Evolutionary conservation across 2,329 filamentous ascomycete species (phyloP), one percentile per base, ranked within the genome.

Genomic region (Aspergillus fumigatus): DNA sequence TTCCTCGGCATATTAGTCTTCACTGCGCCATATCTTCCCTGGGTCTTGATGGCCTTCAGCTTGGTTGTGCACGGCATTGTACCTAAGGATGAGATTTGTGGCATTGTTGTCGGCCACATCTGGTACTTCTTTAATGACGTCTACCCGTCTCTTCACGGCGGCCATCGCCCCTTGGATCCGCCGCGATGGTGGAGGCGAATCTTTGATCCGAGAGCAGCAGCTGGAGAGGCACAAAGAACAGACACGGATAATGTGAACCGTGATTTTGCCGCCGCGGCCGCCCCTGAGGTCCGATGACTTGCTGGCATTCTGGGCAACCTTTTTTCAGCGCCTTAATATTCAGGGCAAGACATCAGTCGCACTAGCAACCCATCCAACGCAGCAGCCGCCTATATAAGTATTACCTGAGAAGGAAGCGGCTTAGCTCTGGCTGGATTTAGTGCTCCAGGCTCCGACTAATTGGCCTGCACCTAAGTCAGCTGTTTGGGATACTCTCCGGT

Each of bases 91-190:
- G 94, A 99, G 79, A 88, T 99, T 61, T 91, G 95, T 78, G 94
- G 94, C 3, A 91, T 97, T 17, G 86, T 94, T 9, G 92, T 97
- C 41, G 94, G 94, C 9, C 94, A 99, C 75, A 82, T 97, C 43
- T 97, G 92, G 88, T 99, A 97, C 75, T 99, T 97, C 78, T 97
- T 97, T 75, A 90, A 87, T 58, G 94, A 99, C 72, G 92, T 99
- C 17, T 99, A 96, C 74, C 94, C 94, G 3, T 89, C 92, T 3
- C 83, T 97, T 47, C 90, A 97, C 75, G 86, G 88, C 61, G 91
- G 91, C 19, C 87, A 88, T 52, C 83, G 90, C 55, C 94, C 94
- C 0, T 80, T 99, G 50, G 93, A 96, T 66, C 93, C 94, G 40
- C 94, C 94, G 0, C 77, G 79, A 57, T 97, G 90, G 87, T 99